A percentile compares a stretch with the other conserved stretches of the same genome.
These are phyloP conservation scores for Arachnopeziza araneosa DNA, from an alignment of 2,329 filamentous ascomycete species.

Conservation along the genomic window DNA sequence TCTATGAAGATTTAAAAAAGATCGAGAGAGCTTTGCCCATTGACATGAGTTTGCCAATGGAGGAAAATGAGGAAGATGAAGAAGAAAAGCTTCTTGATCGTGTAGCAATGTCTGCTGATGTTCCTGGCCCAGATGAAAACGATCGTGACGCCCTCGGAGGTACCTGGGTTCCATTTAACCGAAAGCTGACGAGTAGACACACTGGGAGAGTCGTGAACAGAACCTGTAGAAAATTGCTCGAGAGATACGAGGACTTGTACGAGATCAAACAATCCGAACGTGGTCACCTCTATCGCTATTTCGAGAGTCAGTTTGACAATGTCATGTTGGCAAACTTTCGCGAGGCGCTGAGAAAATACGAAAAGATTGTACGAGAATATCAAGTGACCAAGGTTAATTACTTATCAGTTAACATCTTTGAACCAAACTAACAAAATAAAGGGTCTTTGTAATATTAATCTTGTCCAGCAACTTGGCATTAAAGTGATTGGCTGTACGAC, in stretches of 20 bases:
- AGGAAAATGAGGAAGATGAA: constrained; percentile 3
- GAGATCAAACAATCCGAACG: constrained; percentile 22
- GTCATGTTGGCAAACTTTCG: constrained; percentile 16
- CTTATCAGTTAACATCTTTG: background rate
- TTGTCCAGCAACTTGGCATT: constrained; percentile 57
- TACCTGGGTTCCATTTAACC: constrained; percentile 20
- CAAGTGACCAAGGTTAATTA: constrained; percentile 20
- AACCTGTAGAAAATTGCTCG: constrained; percentile 15
- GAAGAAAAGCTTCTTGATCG: constrained; percentile 10
- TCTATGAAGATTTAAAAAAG: constrained; percentile 1
- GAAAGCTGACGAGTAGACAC: constrained; percentile 22
- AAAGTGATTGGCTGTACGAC: constrained; percentile 46
- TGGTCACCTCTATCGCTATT: constrained; percentile 29
- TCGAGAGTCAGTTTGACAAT: constrained; percentile 21
- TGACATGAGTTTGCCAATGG: constrained; percentile 3
- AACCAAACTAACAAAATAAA: constrained; percentile 10
- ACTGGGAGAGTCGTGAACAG: constrained; percentile 6
- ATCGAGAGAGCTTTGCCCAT: constrained; percentile 1
- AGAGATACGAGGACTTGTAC: constrained; percentile 19
- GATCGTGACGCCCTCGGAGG: constrained; percentile 22
- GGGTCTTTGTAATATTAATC: constrained; percentile 19
- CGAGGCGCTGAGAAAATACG: constrained; percentile 17
- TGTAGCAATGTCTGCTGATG: constrained; percentile 15
- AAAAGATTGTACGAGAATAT: constrained; percentile 13
- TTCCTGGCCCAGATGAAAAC: constrained; percentile 11